These are phyloP conservation scores for Colletotrichum plurivorum DNA, from an alignment of 2,329 filamentous ascomycete genomes.

Conservation along the genomic window DNA sequence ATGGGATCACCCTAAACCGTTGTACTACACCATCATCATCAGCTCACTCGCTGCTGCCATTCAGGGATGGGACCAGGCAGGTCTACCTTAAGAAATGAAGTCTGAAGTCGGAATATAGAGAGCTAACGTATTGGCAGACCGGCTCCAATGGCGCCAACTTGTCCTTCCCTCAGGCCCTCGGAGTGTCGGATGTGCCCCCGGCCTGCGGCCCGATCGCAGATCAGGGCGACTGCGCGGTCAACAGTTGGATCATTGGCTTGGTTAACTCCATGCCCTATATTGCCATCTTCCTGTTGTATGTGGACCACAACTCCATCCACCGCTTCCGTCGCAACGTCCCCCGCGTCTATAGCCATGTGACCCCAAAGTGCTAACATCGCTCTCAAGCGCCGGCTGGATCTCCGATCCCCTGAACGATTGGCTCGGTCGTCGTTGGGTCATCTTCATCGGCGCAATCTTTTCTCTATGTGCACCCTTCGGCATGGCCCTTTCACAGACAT, in stretches of 20 bases:
- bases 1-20: constrained; percentile 63
- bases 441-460: constrained; percentile 74
- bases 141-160: constrained; percentile 65
- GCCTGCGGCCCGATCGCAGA: constrained; percentile 50
- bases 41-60: constrained; percentile 69
- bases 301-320: constrained; percentile 5
- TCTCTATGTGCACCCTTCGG: constrained; percentile 74
- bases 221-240: constrained; percentile 56
- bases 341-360: constrained; percentile 18
- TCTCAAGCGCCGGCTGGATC: constrained; percentile 68
- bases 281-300: constrained; percentile 59
- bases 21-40: constrained; percentile 66
- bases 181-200: constrained; percentile 53
- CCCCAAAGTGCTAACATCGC: constrained; percentile 15
- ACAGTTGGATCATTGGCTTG: constrained; percentile 73
- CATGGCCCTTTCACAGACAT: constrained; percentile 70
- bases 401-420: constrained; percentile 73
- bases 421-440: constrained; percentile 73
- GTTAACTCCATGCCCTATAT: constrained; percentile 67
- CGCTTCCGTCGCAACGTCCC: neutral
- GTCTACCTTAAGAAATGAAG: neutral
- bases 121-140: constrained; percentile 46
- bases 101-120: no score
- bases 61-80: constrained; percentile 61
- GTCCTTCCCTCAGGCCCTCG: constrained; percentile 59